phyloP scores from a whole-genome alignment of 148 eudicot genomes.

The Rhododendron kiyosumense region DNA sequence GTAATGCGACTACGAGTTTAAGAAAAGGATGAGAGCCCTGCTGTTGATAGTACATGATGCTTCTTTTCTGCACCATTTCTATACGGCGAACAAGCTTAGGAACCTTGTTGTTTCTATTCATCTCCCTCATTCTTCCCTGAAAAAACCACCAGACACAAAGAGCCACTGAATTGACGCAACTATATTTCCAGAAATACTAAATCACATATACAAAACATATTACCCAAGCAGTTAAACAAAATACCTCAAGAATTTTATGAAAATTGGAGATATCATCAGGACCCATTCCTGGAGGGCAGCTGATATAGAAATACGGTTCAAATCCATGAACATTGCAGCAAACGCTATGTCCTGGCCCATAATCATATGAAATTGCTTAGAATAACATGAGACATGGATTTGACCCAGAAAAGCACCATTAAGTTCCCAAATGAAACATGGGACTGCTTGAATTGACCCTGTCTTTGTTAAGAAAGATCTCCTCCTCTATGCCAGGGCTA shows the following conservation, averaged over 20 bases:
- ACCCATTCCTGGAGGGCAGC: slow-evolving; percentile 90
- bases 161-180: background rate
- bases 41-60: slow-evolving; percentile 95
- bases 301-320: slow-evolving; percentile 91
- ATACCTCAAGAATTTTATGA: slow-evolving; percentile 84
- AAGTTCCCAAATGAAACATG: background rate
- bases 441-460: background rate
- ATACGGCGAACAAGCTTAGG: slow-evolving; percentile 68
- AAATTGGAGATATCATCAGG: slow-evolving; percentile 89
- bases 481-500: background rate
- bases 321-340: slow-evolving; percentile 98
- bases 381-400: background rate
- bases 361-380: slow-evolving; percentile 14
- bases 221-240: background rate
- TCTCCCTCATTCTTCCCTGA: slow-evolving; percentile 87
- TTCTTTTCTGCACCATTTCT: slow-evolving; percentile 84
- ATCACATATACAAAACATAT: background rate
- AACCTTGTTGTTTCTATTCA: slow-evolving; percentile 55
- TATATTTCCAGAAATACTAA: background rate
- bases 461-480: background rate
- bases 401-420: background rate
- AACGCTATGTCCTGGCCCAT: slow-evolving; percentile 68
- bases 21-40: slow-evolving; percentile 74
- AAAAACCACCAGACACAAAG: slow-evolving; percentile 4
- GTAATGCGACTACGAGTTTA: slow-evolving; percentile 84